These are phyloP conservation scores for Dillenia suffruticosa DNA, from an alignment of 164 flowering plant species.

Conservation along the genomic window DNA sequence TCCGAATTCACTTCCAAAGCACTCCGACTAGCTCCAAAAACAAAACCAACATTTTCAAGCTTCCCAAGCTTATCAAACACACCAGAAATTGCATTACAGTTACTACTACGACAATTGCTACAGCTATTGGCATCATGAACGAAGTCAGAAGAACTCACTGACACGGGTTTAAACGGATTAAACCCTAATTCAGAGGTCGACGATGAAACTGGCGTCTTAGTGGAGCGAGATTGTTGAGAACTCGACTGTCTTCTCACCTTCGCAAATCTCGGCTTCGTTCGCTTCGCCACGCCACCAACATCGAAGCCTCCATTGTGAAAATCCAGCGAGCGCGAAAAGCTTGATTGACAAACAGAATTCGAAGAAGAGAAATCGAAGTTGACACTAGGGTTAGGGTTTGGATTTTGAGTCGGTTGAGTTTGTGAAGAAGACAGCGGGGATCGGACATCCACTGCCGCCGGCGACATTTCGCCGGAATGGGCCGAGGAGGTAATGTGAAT, in stretches of 20 bases:
- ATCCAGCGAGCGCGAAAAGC: neutral
- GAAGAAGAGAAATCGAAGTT: neutral
- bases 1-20: neutral
- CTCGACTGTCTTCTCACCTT: slow-evolving; percentile 28
- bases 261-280: slow-evolving; percentile 25
- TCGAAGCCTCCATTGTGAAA: neutral
- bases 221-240: slow-evolving; percentile 12
- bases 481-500: too few species aligned
- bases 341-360: neutral
- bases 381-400: slow-evolving; percentile 9
- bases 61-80: neutral
- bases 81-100: neutral
- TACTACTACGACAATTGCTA: neutral
- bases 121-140: neutral
- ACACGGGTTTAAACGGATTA: neutral
- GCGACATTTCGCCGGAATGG: too few species aligned
- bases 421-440: neutral
- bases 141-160: neutral
- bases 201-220: neutral
- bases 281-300: neutral
- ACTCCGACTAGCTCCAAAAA: slow-evolving; percentile 9
- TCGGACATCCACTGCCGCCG: too few species aligned
- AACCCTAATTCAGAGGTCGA: neutral
- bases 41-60: slow-evolving; percentile 8
- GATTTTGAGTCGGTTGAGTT: neutral